phyloP scores from a whole-genome alignment of 1,284 basidiomycete genomes.

The Tranzscheliella williamsii region DNA sequence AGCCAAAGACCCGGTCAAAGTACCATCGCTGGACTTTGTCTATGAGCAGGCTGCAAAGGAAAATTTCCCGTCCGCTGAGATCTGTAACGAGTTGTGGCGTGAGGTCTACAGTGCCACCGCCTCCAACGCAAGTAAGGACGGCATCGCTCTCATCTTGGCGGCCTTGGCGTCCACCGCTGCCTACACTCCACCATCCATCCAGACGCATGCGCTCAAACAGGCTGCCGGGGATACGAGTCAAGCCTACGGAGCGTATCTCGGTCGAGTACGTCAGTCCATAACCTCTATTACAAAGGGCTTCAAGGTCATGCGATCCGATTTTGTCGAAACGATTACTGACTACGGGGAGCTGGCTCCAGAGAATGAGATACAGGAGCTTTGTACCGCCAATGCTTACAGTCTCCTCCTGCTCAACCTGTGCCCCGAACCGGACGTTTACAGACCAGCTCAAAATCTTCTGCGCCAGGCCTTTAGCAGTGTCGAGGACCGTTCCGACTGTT shows the following conservation, averaged over 20 bases:
- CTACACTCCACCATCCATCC: conserved; percentile 31
- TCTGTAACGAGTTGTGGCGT: conserved; percentile 40
- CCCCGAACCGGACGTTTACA: conserved; percentile 42
- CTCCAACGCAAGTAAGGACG: conserved; percentile 7
- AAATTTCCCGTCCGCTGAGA: conserved; percentile 12
- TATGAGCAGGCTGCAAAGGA: conserved; percentile 15
- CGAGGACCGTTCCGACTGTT: conserved; percentile 47
- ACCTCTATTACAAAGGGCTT: conserved; percentile 27
- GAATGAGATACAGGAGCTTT: conserved; percentile 37
- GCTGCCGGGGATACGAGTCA: conserved; percentile 4
- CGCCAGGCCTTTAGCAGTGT: conserved; percentile 46
- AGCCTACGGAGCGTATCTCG: conserved; percentile 30
- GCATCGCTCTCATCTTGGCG: conserved; percentile 28
- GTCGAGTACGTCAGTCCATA: conserved; percentile 27
- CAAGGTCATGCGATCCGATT: conserved; percentile 22
- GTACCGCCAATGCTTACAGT: conserved; percentile 27
- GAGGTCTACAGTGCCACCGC: conserved; percentile 30
- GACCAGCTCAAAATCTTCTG: conserved; percentile 44
- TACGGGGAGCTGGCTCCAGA: conserved; percentile 35
- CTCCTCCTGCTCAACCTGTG: conserved; percentile 44
- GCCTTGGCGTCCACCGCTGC: conserved; percentile 27
- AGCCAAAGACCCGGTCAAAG: conserved; percentile 1
- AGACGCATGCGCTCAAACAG: conserved; percentile 34
- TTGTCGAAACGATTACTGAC: conserved; percentile 31
- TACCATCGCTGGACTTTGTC: conserved; percentile 7